A percentile compares a stretch with the other conserved stretches of the same genome.
Conservation (phyloP, 192 early-diverging fungal genomes). For the Umbelopsis ramanniana region DNA sequence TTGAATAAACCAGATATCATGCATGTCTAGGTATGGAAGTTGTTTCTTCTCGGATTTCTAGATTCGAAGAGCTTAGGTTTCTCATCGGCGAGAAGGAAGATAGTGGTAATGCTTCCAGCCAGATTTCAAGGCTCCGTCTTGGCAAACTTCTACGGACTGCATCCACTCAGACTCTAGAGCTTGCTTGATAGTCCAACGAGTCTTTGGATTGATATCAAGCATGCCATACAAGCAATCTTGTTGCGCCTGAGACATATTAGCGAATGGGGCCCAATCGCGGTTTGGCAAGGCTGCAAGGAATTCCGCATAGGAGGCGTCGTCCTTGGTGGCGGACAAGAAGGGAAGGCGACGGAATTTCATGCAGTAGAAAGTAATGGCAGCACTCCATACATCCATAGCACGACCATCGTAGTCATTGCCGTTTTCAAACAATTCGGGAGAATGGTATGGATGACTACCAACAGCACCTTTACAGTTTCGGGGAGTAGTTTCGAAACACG, state of each 20-base stretch:
- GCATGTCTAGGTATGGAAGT: no score
- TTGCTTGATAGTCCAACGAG: conserved; percentile 48
- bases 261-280: not conserved
- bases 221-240: conserved; percentile 38
- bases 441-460: conserved; percentile 96
- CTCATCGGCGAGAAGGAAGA: not conserved
- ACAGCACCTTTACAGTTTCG: conserved; percentile 85
- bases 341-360: conserved; percentile 67
- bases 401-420: conserved; percentile 87
- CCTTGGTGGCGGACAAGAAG: conserved; percentile 22
- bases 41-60: not conserved
- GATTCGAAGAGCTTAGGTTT: not conserved
- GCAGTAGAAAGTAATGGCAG: conserved; percentile 90
- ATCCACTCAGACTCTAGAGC: conserved; percentile 47
- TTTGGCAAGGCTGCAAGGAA: not conserved
- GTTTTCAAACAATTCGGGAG: conserved; percentile 77
- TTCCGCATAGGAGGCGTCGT: not conserved
- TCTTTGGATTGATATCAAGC: conserved; percentile 44
- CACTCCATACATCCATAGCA: conserved; percentile 86
- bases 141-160: conserved; percentile 45
- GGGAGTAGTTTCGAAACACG: conserved; percentile 70
- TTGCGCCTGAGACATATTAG: conserved; percentile 27
- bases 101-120: conserved; percentile 34
- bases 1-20: no score
- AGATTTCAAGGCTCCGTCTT: conserved; percentile 36